phyloP scores from a whole-genome alignment of 257 asterid genomes.

The Galeopsis tetrahit region DNA sequence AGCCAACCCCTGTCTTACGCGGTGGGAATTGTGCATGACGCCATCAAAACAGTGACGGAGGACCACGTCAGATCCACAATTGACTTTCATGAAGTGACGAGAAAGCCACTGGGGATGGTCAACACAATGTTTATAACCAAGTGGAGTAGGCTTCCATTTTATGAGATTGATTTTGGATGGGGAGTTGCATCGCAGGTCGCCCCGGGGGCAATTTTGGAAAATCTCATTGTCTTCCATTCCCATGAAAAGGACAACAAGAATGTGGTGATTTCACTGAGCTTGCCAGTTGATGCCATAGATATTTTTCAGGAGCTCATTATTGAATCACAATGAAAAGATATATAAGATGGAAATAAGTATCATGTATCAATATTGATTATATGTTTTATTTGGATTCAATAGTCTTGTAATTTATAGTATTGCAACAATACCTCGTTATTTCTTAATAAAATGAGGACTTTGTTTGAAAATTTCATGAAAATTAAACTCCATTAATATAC shows the following conservation, averaged over 20 bases:
- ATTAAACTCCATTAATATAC: too few relatives aligned
- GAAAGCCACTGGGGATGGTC: background rate
- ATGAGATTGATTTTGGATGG: slow-evolving; percentile 8
- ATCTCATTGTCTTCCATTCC: background rate
- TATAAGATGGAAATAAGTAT: too few relatives aligned
- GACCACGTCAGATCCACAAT: background rate
- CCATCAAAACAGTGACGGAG: background rate
- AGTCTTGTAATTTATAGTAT: too few relatives aligned
- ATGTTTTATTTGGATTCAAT: too few relatives aligned
- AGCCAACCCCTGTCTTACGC: background rate
- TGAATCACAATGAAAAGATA: background rate
- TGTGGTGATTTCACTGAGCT: background rate
- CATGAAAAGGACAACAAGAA: background rate
- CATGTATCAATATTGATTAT: too few relatives aligned
- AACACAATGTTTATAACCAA: background rate
- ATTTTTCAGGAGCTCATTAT: background rate
- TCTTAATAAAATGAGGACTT: too few relatives aligned
- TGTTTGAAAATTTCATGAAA: too few relatives aligned
- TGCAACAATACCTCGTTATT: too few relatives aligned
- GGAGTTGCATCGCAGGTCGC: background rate
- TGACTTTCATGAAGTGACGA: background rate
- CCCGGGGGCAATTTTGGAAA: background rate
- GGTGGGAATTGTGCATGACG: background rate
- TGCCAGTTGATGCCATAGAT: background rate
- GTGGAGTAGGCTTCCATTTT: slow-evolving; percentile 24